A percentile compares a stretch with the other conserved stretches of the same genome.
Conservation (phyloP, 2,329 filamentous ascomycete genomes). For the Stromatinia cepivora region DNA sequence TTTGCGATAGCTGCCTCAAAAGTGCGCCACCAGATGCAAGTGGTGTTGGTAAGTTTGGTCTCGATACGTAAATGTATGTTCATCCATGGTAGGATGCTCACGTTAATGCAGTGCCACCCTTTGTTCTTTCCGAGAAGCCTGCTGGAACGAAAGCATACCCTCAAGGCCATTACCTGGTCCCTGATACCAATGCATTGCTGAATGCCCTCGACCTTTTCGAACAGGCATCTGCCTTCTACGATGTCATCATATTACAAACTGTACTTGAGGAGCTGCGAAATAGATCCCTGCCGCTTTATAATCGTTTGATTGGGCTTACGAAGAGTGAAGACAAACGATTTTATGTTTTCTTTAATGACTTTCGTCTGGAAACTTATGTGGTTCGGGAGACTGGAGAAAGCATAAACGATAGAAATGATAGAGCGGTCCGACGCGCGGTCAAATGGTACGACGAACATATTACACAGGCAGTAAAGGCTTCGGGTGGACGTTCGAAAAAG, state of each 20-base stretch:
- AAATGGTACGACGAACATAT: constrained; percentile 91
- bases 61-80: background rate
- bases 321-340: constrained; percentile 97
- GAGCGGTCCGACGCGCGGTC: constrained; percentile 81
- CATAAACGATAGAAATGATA: constrained; percentile 96
- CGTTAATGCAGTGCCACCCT: constrained; percentile 63
- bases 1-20: constrained; percentile 75
- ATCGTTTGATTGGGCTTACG: constrained; percentile 83
- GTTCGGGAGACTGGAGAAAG: constrained; percentile 72
- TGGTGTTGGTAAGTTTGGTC: constrained; percentile 61
- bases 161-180: constrained; percentile 88
- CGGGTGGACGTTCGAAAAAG: constrained; percentile 52
- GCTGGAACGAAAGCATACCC: constrained; percentile 80
- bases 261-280: constrained; percentile 96
- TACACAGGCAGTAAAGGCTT: constrained; percentile 56
- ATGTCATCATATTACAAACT: constrained; percentile 94
- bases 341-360: constrained; percentile 99
- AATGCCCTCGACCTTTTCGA: constrained; percentile 98
- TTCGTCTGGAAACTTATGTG: constrained; percentile 88
- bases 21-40: constrained; percentile 77
- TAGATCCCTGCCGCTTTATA: constrained; percentile 90
- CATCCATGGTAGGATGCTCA: background rate
- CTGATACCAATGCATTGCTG: constrained; percentile 93
- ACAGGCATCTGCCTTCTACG: constrained; percentile 85
- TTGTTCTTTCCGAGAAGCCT: constrained; percentile 85